Percentiles rank a stretch among this genome's conserved stretches.
phyloP scores from a whole-genome alignment of 2,329 filamentous ascomycete species.

The Aaosphaeria arxii region DNA sequence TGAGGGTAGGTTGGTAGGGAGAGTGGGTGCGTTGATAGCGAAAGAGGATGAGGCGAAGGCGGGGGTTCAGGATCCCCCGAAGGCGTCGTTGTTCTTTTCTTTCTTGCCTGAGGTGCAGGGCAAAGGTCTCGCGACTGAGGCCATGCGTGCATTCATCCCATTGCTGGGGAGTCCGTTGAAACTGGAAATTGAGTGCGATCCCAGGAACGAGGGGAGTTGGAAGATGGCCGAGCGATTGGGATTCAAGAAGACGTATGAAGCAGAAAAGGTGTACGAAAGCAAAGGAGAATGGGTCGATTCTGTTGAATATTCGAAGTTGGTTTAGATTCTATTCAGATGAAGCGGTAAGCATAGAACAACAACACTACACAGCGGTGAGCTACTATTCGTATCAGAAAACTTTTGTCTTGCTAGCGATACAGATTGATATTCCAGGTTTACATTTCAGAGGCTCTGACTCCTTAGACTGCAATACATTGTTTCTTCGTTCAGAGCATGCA shows the following conservation, averaged over 20 bases:
- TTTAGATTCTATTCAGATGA: not conserved
- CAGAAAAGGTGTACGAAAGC: slow-evolving; percentile 22
- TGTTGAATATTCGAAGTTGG: slow-evolving; percentile 21
- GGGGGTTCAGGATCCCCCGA: slow-evolving; percentile 2
- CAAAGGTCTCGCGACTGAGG: slow-evolving; percentile 28
- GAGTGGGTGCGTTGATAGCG: slow-evolving; percentile 22
- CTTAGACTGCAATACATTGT: no score
- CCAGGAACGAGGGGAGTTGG: slow-evolving; percentile 26
- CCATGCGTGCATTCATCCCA: slow-evolving; percentile 22
- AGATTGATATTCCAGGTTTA: no score
- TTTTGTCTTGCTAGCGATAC: no score
- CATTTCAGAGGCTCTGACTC: no score
- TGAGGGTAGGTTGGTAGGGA: slow-evolving; percentile 21
- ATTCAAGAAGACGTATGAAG: slow-evolving; percentile 22
- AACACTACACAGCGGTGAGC: no score
- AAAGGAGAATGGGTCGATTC: slow-evolving; percentile 34
- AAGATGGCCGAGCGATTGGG: slow-evolving; percentile 29
- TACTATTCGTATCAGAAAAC: no score
- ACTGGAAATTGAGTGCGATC: slow-evolving; percentile 36
- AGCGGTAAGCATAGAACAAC: no score
- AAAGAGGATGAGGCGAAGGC: not conserved
- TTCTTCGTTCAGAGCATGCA: no score
- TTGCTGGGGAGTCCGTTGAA: slow-evolving; percentile 14
- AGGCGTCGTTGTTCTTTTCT: slow-evolving; percentile 28
- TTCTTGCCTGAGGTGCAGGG: slow-evolving; percentile 23